phyloP scores from a whole-genome alignment of 441 rosid genomes.

The Gossypium schwendimanii region DNA sequence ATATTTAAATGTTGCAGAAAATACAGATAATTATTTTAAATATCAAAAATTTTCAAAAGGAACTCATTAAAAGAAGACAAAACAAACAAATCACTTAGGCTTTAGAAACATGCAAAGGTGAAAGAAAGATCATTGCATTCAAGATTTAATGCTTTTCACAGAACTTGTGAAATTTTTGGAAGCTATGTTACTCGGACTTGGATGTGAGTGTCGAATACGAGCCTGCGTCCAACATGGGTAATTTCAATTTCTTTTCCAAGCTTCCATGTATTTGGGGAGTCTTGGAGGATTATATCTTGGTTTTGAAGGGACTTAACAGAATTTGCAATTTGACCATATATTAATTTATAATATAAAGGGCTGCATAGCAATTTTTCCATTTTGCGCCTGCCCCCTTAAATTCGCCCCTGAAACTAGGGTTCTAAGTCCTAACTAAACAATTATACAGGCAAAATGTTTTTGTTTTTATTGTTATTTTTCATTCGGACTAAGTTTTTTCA shows the following conservation, averaged over 20 bases:
- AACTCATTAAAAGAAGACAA: background rate
- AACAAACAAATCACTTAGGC: background rate
- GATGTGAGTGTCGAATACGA: no score
- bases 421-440: background rate
- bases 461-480: background rate
- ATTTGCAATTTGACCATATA: no score
- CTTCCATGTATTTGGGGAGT: no score
- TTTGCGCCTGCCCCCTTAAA: no score
- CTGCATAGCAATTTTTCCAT: no score
- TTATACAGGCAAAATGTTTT: background rate
- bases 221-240: no score
- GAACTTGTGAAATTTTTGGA: background rate
- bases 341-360: no score
- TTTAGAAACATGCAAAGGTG: background rate
- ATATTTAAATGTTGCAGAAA: background rate
- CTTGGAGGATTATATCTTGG: no score
- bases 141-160: background rate
- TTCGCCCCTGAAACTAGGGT: no score
- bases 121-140: background rate
- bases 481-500: background rate
- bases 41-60: background rate
- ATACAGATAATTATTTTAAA: background rate
- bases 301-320: no score
- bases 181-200: background rate
- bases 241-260: no score